Evolutionary conservation across 805 yeast genomes (phyloP).

Genomic region (Wickerhamiella azymoides): DNA sequence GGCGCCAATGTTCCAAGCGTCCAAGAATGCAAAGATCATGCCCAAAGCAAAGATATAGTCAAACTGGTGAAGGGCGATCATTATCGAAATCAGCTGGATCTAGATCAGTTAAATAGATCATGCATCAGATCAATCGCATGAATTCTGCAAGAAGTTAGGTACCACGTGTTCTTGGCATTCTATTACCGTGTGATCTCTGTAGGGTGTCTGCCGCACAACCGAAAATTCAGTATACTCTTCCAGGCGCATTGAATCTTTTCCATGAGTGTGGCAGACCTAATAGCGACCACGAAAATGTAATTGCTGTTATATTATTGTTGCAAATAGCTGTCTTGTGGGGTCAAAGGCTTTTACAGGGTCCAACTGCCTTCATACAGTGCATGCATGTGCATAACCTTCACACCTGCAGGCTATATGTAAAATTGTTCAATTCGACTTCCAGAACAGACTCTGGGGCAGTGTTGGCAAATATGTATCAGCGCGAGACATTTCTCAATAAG

Average conservation of each 20-base stretch:
- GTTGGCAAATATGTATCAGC: too few species aligned
- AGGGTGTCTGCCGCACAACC: too few species aligned
- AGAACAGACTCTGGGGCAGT: too few species aligned
- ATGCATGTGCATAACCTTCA: neutral
- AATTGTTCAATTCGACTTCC: too few species aligned
- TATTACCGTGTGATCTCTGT: neutral
- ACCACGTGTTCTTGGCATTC: neutral
- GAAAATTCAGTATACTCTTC: too few species aligned
- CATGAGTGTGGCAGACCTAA: too few species aligned
- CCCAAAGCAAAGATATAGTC: conserved; percentile 60
- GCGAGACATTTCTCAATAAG: too few species aligned
- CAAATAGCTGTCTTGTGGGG: too few species aligned
- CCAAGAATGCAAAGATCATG: conserved; percentile 58
- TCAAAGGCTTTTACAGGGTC: too few species aligned
- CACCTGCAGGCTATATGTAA: neutral
- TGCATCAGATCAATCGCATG: neutral
- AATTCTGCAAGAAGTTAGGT: neutral
- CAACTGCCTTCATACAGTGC: neutral
- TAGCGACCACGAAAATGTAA: too few species aligned
- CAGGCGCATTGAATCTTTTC: too few species aligned
- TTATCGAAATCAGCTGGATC: neutral
- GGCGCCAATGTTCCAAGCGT: conserved; percentile 72
- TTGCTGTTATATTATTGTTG: too few species aligned
- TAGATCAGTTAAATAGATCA: neutral
- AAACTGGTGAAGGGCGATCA: conserved; percentile 25